Evolutionary conservation across 2,329 filamentous ascomycete genomes (phyloP), one percentile per base, ranked within the genome.

Genomic region (Alternaria tenuissima): DNA sequence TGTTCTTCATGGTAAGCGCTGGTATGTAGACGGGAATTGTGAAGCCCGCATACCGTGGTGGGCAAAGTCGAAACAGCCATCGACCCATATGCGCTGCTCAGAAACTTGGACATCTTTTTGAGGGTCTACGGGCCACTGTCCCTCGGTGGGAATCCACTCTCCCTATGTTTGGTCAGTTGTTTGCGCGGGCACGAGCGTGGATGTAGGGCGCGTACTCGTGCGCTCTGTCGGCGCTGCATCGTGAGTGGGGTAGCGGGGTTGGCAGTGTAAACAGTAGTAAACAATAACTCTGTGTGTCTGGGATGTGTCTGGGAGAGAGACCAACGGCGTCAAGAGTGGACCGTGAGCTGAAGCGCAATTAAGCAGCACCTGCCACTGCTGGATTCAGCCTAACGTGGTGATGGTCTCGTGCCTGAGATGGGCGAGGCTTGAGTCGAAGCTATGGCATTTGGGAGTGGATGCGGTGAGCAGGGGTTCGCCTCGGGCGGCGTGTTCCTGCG

Each of bases 11-110:
- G 39, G 56, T 63, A 32, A 57, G 64, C 28, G 46, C 42, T 38
- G 47, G 44, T 5, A 38, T 8, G 42, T 4, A 44, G 5, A 34
- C 36, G 12, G 42, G 14, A n/a, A 8, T 18, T 3, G 38, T 2
- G 11, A 26, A 4, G 28, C 7, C 18, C 43, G 39, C 66, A 22
- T 79, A 93, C 92, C 95, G 78, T 98, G 95, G 79, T 99, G 95
- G 81, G 94, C 96, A 81, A 99, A 99, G 83, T 99, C 95, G 82
- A 97, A 99, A 85, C 95, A 99, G 64, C 95, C 95, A 78, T 99
- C 95, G 26, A 99, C 91, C 96, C 96, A 99, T 73, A 99, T 92
- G 68, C 94, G 89, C 71, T 91, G 88, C 58, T 90, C 85, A 26
- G 80, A 81, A 47, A 89, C 82, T 2, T 81, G 75, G 42, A 86